phyloP scores from a whole-genome alignment of 1,284 basidiomycete genomes.

The Kalmanozyma brasiliensis region DNA sequence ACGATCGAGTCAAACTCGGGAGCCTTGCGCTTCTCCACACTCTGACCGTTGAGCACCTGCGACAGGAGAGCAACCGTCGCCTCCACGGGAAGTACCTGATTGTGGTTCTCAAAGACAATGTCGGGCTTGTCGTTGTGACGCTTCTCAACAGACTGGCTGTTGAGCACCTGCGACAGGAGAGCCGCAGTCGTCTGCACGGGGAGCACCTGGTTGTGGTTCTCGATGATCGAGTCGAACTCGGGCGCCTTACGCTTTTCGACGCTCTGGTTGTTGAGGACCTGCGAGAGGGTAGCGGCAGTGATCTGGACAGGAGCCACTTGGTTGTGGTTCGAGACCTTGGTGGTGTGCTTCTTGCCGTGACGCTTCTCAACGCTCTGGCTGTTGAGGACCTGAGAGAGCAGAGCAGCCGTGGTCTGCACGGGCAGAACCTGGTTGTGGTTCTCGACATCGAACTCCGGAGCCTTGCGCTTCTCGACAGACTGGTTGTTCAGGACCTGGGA shows the following conservation, averaged over 20 bases:
- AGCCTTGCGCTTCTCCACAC: background rate
- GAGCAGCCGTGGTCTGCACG: constrained; percentile 21
- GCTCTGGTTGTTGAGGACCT: constrained; percentile 6
- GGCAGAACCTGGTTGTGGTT: constrained; percentile 33
- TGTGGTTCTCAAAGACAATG: constrained; percentile 16
- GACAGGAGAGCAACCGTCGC: constrained; percentile 22
- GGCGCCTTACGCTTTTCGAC: constrained; percentile 1
- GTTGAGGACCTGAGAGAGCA: constrained; percentile 18
- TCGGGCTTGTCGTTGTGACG: constrained; percentile 13
- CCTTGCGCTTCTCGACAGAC: constrained; percentile 8
- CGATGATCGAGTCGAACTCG: constrained; percentile 15
- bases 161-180: constrained; percentile 14
- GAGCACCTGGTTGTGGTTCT: constrained; percentile 27
- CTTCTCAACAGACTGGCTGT: constrained; percentile 4
- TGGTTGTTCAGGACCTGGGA: constrained; percentile 37
- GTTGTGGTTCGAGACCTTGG: constrained; percentile 15
- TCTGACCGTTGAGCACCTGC: constrained; percentile 11
- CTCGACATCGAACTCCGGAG: constrained; percentile 12
- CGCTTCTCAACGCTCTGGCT: constrained; percentile 2
- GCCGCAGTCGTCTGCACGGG: constrained; percentile 26
- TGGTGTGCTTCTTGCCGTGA: constrained; percentile 1
- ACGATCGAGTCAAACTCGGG: constrained; percentile 2
- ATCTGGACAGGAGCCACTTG: constrained; percentile 13
- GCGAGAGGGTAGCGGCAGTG: constrained; percentile 19
- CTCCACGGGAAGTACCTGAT: constrained; percentile 30